Base-by-base conservation (phyloP, 2,329 filamentous ascomycete species). In the Botryotinia narcissicola region DNA sequence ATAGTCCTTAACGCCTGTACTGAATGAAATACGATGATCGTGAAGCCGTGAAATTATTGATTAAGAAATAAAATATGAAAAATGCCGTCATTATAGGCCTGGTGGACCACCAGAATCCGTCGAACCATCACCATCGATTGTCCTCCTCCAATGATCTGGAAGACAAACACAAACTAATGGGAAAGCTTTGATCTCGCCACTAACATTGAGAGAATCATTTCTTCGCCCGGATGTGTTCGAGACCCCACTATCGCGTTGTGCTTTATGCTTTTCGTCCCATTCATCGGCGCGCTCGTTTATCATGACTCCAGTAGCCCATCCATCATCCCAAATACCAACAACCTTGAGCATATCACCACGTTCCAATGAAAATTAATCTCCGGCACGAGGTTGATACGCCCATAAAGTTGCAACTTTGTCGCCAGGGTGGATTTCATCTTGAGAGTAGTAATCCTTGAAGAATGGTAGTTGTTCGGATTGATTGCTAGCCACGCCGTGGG, bases 381-480 rank as follows among this genome's bases (percentile, higher is more conserved):
- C 90, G 7, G 96, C 96, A 48, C 96, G 92, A 48, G 96, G 95
- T 79, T 97, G 94, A 82, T 99, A 99, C 2, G 96, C 95, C 96
- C 96, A 99, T 22, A 99, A 87, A 3, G 94, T 93, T 22, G 96
- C 89, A 60, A 99, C 95, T 74, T 92, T 92, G 79, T 98, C 95
- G 73, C 93, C 92, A 0, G 95, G 93, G 79, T 95, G 93, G 73
- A 99, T 97, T 79, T 98, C 95, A 79, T 98, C 96, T 78, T 95
- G 92, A 3, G 95, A 98, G 81, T 99, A 99, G 83, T 99, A 99
- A 82, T 99, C 96, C 81, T 97, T 97, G 89, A 99, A 99, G 81
- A 94, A 97, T 6, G 93, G 91, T 71, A 99, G 85, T 82, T 98
- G 96, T 83, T 99, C 96, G 0, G 95, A 98, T 81, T 98, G 94